Base-by-base conservation (phyloP, 1,284 basidiomycete genomes). In the Moesziomyces sp. region DNA sequence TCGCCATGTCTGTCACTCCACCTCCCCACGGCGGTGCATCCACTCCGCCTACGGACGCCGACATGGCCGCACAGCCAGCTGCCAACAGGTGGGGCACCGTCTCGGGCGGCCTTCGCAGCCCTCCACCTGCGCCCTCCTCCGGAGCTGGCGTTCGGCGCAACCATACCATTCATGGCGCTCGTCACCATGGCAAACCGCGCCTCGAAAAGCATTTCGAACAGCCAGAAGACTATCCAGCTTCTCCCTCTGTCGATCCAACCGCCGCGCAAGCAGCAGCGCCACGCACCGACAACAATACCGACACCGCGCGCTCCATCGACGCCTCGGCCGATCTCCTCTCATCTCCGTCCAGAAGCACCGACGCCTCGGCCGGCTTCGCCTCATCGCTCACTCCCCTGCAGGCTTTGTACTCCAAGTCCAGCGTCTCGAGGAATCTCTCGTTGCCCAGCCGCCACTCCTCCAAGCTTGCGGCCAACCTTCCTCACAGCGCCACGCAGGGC, bases 151-250 rank as follows among this genome's bases (percentile, higher is more conserved):
- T 74, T 11, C 66, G 72, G 35, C 62, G 72, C 38, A 74, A 66
- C 13, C 72, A 74, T 46, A 74, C 72, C 52, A 70, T 74, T 28
- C 72, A 74, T 33, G 67, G 67, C 5, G 57, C 62, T 14, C 58
- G 67, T 8, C 67, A 66, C 21, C 67, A 70, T 38, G 72, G 58
- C 49, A 70, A 74, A 24, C 72, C 72, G 5, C 50, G 72, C 9
- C 54, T 74, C 19, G 72, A 74, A 30, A 74, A 74, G 43, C 72
- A 74, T 24, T 74, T 74, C 46, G 72, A 74, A 51, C 72, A 74
- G 60, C 72, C 72, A 11, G 66, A 69, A 16, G 58, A 67, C 24
- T 44, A n/a, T 30, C 26, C 48, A 24, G 23, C 35, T 18, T 16
- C 7, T n/a, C 56, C 46, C 19, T 9, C 23, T 7, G 28, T 48